Percentiles rank a stretch among this genome's conserved stretches.
phyloP scores from a whole-genome alignment of 139 green algal genomes.

The Chloropicon primus region DNA sequence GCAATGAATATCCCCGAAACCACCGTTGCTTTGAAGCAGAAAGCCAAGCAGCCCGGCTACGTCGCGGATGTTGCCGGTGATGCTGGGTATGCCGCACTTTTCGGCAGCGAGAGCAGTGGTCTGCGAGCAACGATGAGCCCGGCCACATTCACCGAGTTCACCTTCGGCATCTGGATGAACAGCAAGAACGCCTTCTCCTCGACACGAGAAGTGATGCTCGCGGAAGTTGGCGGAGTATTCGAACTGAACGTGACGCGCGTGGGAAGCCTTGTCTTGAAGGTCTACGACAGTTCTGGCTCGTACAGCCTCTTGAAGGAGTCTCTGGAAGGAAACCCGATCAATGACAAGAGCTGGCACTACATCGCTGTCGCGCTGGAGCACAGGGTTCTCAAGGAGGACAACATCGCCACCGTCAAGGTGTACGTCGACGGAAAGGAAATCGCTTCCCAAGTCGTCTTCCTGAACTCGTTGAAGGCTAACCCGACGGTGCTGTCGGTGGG shows the following conservation, averaged over 20 bases:
- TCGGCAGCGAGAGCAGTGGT: not conserved
- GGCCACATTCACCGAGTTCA: not conserved
- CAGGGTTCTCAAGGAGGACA: not conserved
- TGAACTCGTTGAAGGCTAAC: not conserved
- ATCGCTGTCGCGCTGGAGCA: conserved; percentile 4
- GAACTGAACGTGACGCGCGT: conserved; percentile 4
- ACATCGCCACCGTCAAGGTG: conserved; percentile 5
- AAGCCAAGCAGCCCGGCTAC: not conserved
- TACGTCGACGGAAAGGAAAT: conserved; percentile 5
- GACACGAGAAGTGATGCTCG: not conserved
- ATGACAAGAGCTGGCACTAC: conserved; percentile 12
- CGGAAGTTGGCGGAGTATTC: not conserved
- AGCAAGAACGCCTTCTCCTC: not conserved
- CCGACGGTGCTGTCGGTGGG: not conserved
- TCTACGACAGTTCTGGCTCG: not conserved
- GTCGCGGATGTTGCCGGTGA: conserved; percentile 1
- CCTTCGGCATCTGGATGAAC: conserved; percentile 10
- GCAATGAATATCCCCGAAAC: not conserved
- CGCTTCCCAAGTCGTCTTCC: not conserved
- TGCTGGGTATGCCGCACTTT: conserved; percentile 7
- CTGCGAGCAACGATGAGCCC: not conserved
- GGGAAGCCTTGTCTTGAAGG: not conserved
- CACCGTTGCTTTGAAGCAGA: not conserved
- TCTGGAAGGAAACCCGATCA: not conserved
- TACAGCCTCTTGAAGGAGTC: not conserved